Conservation (phyloP, 2,329 filamentous ascomycete genomes). For the Cytospora schulzeri region DNA sequence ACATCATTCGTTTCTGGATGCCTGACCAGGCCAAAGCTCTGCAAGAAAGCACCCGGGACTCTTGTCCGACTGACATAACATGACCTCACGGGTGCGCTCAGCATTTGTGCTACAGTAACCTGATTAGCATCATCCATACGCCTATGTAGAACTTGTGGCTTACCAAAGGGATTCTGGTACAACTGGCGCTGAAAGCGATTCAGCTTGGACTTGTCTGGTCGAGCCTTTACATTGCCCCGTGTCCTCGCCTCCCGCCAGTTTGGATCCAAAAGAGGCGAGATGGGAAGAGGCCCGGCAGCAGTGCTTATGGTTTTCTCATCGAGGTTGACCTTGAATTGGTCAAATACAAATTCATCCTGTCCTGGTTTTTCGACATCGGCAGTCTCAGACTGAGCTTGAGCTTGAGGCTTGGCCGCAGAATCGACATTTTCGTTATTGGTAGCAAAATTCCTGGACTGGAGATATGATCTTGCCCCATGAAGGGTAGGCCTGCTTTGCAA, state of each 20-base stretch:
- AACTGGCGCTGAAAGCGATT: constrained; percentile 59
- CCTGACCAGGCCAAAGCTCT: constrained; percentile 58
- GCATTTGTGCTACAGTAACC: constrained; percentile 54
- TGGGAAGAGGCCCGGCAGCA: constrained; percentile 48
- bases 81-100: constrained; percentile 61
- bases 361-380: background rate
- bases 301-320: constrained; percentile 49
- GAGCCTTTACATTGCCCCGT: constrained; percentile 43
- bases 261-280: constrained; percentile 58
- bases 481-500: constrained; percentile 5
- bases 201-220: constrained; percentile 37
- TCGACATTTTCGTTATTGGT: constrained; percentile 6
- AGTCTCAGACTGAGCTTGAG: background rate
- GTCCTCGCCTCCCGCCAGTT: constrained; percentile 48
- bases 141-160: constrained; percentile 19
- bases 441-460: constrained; percentile 7
- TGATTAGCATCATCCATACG: constrained; percentile 16
- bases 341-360: constrained; percentile 3
- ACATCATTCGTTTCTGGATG: constrained; percentile 55
- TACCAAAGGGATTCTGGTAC: constrained; percentile 66
- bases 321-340: constrained; percentile 39
- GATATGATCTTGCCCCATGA: background rate
- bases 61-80: constrained; percentile 52
- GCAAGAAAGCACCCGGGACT: constrained; percentile 65
- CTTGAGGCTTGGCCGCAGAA: background rate